Evolutionary conservation across 441 rosid species (phyloP), one percentile per base, ranked within the genome.

Genomic region (Erodium moschatum): DNA sequence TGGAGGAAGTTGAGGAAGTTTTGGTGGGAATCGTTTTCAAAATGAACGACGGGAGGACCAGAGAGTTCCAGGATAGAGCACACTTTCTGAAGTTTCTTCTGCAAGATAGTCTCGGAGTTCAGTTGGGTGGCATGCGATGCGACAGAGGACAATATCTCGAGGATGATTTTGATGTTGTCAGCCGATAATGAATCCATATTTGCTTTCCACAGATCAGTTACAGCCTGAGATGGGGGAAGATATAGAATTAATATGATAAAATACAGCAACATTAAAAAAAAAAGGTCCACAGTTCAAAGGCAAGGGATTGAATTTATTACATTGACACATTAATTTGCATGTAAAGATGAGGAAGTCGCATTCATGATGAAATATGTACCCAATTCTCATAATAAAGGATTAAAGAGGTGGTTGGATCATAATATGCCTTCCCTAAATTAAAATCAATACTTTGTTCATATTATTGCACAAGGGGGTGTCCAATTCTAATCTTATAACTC

Each of bases 11-110:
- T 83, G 67, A 94, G 84, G 80, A 83, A 87, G 68, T 73, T 84
- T 78, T 86, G 92, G 79, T 88, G 82, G 0, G 97, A 78, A 65
- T 94, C 97, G n/a, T 88, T 94, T 75, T 91, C 97, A 42, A 94
- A 94, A 81, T 86, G 93, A 71, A 94, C 89, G 69, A 88, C 44
- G 1, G 96, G 96, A 67, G 96, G 97, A 64, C 86, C 91, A 4
- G 96, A 80, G 61, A 94, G 81, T 74, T 89, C 97, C 69, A 88
- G 73, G 48, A 86, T 79, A 10, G 85, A 82, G 82, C 96, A 89
- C 12, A 84, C 93, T 80, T 75, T 87, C 81, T 81, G 87, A 71
- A 89, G 74, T 78, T 87, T 94, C 88, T 77, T 94, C 77, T 65
- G 89, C 69, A 88, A 80, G 56, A 66, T 58, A 19, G 67, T 72